These are phyloP conservation scores for Phialophora verrucosa DNA, from an alignment of 2,329 filamentous ascomycete genomes.

Conservation along the genomic window DNA sequence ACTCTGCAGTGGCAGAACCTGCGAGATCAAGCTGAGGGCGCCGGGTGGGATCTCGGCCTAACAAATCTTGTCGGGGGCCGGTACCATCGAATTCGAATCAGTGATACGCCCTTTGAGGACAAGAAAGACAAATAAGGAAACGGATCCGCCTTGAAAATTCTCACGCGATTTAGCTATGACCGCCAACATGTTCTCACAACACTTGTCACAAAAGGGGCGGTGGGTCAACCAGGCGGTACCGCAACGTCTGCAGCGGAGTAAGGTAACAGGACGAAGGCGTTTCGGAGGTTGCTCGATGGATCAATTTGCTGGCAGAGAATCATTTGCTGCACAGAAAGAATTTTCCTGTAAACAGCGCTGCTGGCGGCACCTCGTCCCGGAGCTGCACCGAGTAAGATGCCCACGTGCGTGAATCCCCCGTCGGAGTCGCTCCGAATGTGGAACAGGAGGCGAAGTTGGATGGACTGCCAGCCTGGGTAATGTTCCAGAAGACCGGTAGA, in stretches of 20 bases:
- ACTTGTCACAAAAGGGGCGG: not conserved
- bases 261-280: conserved; percentile 12
- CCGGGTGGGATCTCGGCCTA: conserved; percentile 35
- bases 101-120: conserved; percentile 9
- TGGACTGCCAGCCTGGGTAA: conserved; percentile 28
- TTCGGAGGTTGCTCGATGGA: conserved; percentile 4
- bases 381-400: conserved; percentile 6
- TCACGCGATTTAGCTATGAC: not conserved
- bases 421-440: conserved; percentile 20
- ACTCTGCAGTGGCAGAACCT: conserved; percentile 26
- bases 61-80: conserved; percentile 33
- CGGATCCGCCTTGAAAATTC: conserved; percentile 1
- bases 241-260: conserved; percentile 23
- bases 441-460: conserved; percentile 5
- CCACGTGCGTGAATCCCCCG: conserved; percentile 9
- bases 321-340: not conserved
- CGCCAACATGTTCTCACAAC: not conserved
- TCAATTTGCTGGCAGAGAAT: conserved; percentile 9
- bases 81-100: conserved; percentile 24
- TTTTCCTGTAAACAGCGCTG: not conserved
- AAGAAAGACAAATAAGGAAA: conserved; percentile 32
- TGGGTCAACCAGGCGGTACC: conserved; percentile 9
- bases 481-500: conserved; percentile 25
- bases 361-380: not conserved
- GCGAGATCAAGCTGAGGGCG: conserved; percentile 22